A percentile compares a stretch with the other conserved stretches of the same genome.
Conservation (phyloP, 2,329 filamentous ascomycete species). For the Epichloe bromicola region DNA sequence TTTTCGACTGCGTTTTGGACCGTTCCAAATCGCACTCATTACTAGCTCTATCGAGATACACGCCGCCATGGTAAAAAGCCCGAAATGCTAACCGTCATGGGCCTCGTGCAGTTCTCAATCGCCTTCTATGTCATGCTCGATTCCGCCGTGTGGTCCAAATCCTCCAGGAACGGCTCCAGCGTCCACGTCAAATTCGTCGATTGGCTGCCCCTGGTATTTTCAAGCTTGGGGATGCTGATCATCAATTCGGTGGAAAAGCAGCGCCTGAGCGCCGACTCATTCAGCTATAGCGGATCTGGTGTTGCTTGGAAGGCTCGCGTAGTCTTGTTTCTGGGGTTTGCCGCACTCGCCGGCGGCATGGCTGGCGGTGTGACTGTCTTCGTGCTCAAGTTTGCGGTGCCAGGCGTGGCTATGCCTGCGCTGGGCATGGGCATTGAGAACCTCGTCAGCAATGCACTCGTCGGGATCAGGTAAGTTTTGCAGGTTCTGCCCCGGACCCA, state of each 20-base stretch:
- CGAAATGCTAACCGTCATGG: not conserved
- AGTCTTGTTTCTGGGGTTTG: constrained; percentile 55
- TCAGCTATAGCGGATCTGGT: constrained; percentile 47
- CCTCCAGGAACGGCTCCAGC: constrained; percentile 43
- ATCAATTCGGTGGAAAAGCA: constrained; percentile 59
- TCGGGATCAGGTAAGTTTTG: constrained; percentile 41
- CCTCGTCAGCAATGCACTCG: constrained; percentile 50
- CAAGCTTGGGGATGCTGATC: constrained; percentile 54
- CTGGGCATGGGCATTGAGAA: constrained; percentile 54
- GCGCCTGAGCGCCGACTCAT: constrained; percentile 48
- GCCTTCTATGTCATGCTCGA: constrained; percentile 59
- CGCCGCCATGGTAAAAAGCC: not conserved
- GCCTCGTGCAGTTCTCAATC: constrained; percentile 43
- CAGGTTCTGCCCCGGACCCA: not conserved
- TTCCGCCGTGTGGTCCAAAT: constrained; percentile 54
- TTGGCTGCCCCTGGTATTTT: constrained; percentile 58
- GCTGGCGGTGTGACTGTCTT: constrained; percentile 56
- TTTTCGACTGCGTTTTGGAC: not conserved
- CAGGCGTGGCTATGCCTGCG: constrained; percentile 43
- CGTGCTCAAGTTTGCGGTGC: constrained; percentile 51
- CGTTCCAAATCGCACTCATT: no score
- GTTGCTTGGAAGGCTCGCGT: constrained; percentile 58
- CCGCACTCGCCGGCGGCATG: constrained; percentile 52
- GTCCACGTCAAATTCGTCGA: constrained; percentile 53
- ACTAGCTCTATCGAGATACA: not conserved